These are phyloP conservation scores for Stagonosporopsis cucurbitacearum DNA, from an alignment of 2,329 filamentous ascomycete species.

Conservation along the genomic window DNA sequence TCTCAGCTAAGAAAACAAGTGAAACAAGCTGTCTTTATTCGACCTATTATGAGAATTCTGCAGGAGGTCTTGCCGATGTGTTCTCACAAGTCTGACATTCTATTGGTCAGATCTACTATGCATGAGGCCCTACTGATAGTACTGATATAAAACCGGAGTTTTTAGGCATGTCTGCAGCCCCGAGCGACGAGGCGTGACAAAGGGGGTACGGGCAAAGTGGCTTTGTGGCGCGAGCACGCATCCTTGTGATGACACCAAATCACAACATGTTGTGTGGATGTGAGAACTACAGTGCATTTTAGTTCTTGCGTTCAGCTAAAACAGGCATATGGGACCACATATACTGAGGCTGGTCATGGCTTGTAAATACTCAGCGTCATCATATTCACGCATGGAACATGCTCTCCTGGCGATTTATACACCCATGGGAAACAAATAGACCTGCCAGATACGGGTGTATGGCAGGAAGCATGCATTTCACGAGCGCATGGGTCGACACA, in stretches of 20 bases:
- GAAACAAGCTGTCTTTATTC: constrained; percentile 12
- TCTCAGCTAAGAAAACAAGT: background rate
- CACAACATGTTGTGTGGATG: no score
- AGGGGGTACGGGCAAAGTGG: background rate
- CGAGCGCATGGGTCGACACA: background rate
- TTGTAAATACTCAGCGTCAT: background rate
- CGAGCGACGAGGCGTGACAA: background rate
- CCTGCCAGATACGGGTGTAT: background rate
- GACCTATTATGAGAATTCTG: constrained; percentile 12
- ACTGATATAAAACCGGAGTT: background rate
- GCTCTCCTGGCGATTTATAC: background rate
- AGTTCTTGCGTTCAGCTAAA: background rate
- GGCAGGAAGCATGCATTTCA: background rate
- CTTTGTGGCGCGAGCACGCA: background rate
- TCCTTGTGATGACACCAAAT: background rate
- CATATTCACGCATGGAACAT: background rate
- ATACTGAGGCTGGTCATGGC: background rate
- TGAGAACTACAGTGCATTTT: background rate
- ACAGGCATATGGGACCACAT: background rate
- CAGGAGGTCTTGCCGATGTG: constrained; percentile 10
- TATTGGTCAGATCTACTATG: constrained; percentile 16
- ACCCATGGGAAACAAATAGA: background rate
- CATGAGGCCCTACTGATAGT: background rate
- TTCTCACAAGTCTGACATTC: constrained; percentile 7
- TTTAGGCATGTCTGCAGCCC: background rate